These are phyloP conservation scores for Thymus quinquecostatus DNA, from an alignment of 257 asterid genomes.

Conservation along the genomic window DNA sequence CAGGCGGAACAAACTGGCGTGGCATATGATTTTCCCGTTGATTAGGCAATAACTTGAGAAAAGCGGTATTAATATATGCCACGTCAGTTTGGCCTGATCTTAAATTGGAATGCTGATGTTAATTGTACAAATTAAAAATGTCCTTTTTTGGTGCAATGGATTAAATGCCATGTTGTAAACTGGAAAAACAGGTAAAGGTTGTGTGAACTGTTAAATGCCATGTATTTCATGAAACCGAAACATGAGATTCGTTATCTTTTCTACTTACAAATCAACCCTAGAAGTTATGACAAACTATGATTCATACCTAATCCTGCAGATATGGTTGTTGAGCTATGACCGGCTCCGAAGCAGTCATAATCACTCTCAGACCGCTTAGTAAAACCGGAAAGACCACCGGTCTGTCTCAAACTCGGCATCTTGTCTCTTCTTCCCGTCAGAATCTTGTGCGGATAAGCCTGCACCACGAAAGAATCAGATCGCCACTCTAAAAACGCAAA, in stretches of 20 bases:
- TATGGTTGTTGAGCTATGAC: slow-evolving; percentile 96
- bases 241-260: not conserved
- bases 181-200: not conserved
- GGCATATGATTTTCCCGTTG: not conserved
- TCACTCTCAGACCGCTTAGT: slow-evolving; percentile 95
- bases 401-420: slow-evolving; percentile 89
- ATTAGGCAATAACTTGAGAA: not conserved
- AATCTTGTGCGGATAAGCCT: slow-evolving; percentile 97
- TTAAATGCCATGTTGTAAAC: not conserved
- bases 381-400: slow-evolving; percentile 83
- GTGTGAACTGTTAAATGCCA: not conserved
- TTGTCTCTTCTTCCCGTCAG: slow-evolving; percentile 84
- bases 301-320: slow-evolving; percentile 86
- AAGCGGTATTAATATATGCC: not conserved
- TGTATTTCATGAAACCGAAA: slow-evolving; percentile 2
- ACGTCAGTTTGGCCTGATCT: not conserved
- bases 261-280: not conserved
- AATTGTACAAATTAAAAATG: too few species aligned
- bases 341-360: slow-evolving; percentile 91
- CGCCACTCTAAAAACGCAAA: slow-evolving; percentile 9
- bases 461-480: slow-evolving; percentile 30
- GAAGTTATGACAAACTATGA: not conserved
- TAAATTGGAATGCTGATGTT: too few species aligned
- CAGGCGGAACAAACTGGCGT: not conserved
- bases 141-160: too few species aligned